phyloP scores from a whole-genome alignment of 2,329 filamentous ascomycete genomes.

The Stemphylium beticola region DNA sequence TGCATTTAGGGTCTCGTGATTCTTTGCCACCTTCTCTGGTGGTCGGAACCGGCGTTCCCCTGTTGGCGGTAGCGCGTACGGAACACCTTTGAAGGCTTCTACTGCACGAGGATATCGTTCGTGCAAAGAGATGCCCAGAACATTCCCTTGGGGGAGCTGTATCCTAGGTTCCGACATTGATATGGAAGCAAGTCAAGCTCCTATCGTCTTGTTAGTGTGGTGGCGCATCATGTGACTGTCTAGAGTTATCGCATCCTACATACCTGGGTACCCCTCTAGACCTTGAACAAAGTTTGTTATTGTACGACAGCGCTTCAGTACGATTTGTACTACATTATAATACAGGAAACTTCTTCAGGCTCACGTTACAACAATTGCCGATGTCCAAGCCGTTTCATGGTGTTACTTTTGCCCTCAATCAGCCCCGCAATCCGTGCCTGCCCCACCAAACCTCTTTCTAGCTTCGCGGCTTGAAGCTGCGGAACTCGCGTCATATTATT shows the following conservation, averaged over 20 bases:
- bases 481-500: no score
- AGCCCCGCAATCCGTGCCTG: no score
- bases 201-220: background rate
- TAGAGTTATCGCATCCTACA: background rate
- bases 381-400: no score
- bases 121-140: conserved; percentile 11
- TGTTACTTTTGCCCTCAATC: no score
- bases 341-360: background rate
- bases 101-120: conserved; percentile 9
- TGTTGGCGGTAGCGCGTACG: conserved; percentile 27
- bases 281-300: background rate
- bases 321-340: no score
- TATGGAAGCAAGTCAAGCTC: background rate
- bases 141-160: conserved; percentile 17
- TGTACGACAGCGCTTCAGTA: no score
- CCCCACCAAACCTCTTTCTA: no score
- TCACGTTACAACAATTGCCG: background rate
- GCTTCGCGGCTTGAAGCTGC: no score
- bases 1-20: conserved; percentile 19
- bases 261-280: no score
- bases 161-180: conserved; percentile 8
- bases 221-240: background rate
- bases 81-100: conserved; percentile 27
- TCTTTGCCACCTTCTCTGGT: conserved; percentile 20
- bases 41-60: conserved; percentile 27